Evolutionary conservation across 2,329 filamentous ascomycete genomes (phyloP), one percentile per base, ranked within the genome.

Genomic region (Hypoxylon sp.): DNA sequence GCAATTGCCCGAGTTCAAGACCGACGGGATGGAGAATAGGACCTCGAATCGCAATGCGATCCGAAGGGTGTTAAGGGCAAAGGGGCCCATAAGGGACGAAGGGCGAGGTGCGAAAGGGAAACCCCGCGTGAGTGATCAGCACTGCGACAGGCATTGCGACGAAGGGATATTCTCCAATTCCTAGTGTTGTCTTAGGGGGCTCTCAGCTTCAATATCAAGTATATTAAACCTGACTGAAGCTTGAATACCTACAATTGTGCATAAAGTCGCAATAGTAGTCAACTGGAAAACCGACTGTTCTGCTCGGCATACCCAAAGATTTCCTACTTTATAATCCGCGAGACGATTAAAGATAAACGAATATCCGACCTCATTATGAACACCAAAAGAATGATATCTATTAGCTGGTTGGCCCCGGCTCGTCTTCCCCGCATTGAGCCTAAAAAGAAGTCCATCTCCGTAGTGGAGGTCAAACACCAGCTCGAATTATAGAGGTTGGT

Each of bases 351-450:
- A n/a, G n/a, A n/a, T n/a, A n/a, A n/a, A n/a, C n/a, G n/a, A n/a
- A n/a, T n/a, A n/a, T n/a, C n/a, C n/a, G n/a, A n/a, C n/a, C n/a
- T 31, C n/a, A 31, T 16, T 9, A 19, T 17, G 19, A 11, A 44
- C 23, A 34, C 7, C 16, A 12, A 6, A 16, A 16, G 21, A 25
- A 6, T n/a, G n/a, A n/a, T n/a, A n/a, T n/a, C n/a, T n/a, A n/a
- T n/a, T n/a, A n/a, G n/a, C n/a, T 21, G 17, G 12, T 36, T 19
- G 25, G 6, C 19, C 36, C 42, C 38, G 46, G 54, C 32, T 55
- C 31, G 32, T 46, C 43, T 52, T 45, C 61, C 60, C 58, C 62
- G 63, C 63, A 67, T 66, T 68, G 57, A 68, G 65, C 64, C 65
- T 68, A 67, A 67, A 63, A 43, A 42, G 47, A 55, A 51, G 37